Evolutionary conservation across 805 yeast species (phyloP), one percentile per base, ranked within the genome.

Genomic region (Kuraishia cidri): DNA sequence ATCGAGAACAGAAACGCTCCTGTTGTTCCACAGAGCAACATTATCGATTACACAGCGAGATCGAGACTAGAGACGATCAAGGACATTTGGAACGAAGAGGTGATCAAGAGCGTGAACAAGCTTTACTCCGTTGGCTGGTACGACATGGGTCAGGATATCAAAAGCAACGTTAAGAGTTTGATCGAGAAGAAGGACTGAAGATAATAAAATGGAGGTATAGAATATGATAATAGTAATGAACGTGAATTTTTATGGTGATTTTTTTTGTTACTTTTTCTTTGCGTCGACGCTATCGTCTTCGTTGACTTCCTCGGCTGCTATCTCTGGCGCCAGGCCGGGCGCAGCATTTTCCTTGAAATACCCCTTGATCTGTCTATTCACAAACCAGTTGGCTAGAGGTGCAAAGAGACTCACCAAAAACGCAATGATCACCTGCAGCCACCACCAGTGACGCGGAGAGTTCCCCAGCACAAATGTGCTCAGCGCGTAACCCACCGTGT

Each of bases 401-500:
- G 73, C 75, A 13, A 77, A 36, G 11, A 83, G 47, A 13, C 71
- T 62, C 15, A 76, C 56, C 3, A 72, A 21, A 6, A 76, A 51
- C 0, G 76, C 66, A 1, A 76, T 24, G 2, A 71, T 26, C 35
- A 62, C 46, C 62, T 64, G 84, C 1, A 78, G 40, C 2, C 74
- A 35, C 43, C 77, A 71, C 54, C 72, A 67, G 29, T 62, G 62
- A 20, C 92, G 60, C 6, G 94, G 94, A 35, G 76, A 64, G 30
- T 75, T 62, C 2, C 95, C 94, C 39, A 85, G 60, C 45, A 71
- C 70, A 17, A 79, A 62, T 29, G 77, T 62, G 44, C 77, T 75
- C 26, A 92, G 58, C 2, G 84, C 55, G 90, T 94, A 87, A 4
- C 95, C 95, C 24, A 87, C 70, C 12, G 72, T 58, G 54, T 92